Base-by-base conservation (phyloP, 2,329 filamentous ascomycete species). In the Aspergillus fumigatus region DNA sequence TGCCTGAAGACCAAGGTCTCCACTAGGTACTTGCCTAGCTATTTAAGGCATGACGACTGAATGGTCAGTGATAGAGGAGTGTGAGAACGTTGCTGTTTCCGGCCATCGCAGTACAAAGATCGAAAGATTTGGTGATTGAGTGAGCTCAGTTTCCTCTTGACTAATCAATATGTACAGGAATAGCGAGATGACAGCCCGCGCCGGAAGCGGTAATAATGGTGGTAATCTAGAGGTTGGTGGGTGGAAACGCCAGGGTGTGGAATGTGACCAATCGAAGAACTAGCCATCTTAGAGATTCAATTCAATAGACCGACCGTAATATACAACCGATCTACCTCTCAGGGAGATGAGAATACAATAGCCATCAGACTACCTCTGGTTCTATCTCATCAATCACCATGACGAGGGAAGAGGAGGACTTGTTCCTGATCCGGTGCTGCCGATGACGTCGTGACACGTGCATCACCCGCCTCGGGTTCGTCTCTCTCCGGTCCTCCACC, bases 401-500 rank as follows among this genome's bases (percentile, higher is more conserved):
- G 21, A 47, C 21, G 21, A 47, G 25, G 11, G 23, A 14, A 25
- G 43, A 47, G 3, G 19, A 47, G 21, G 11, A 23, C 17, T 26
- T 47, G 43, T 47, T 47, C 43, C 43, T 47, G 43, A 47, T 25
- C 10, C 21, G 43, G 17, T 26, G 43, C 19, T 25, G 43, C 29
- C 51, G 53, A 65, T 65, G 63, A 65, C 61, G 60, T 65, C 54
- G 53, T 47, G 54, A 56, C 65, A 65, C 62, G 64, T 66, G 64
- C 61, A 54, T 51, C 50, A 59, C 60, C 60, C 58, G 56, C 43
- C 41, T 38, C 45, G 49, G 27, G 50, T 45, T 53, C 48, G 27
- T 52, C 55, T 21, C 45, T 32, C 32, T 17, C 32, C 32, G 32
- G 19, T 48, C 47, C 23, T 27, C 8, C 49, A 47, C 23, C 21